Evolutionary conservation across 805 yeast genomes (phyloP).

Genomic region (Ogataea minuta): DNA sequence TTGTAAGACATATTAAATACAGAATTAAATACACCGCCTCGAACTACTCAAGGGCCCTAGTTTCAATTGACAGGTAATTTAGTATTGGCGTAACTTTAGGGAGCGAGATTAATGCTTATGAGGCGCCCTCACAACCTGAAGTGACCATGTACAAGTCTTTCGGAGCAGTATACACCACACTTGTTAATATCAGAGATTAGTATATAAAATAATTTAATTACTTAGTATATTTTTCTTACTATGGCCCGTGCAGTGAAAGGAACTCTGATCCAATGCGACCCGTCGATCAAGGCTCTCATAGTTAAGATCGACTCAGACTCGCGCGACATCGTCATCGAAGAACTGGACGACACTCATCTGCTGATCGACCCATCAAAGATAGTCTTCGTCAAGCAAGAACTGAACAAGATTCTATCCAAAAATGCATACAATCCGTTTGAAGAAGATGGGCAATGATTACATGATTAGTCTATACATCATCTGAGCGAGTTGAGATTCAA

Average conservation of each 20-base stretch:
- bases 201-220: not conserved
- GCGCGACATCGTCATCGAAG: conserved; percentile 71
- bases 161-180: too few relatives aligned
- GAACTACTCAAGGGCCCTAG: not conserved
- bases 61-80: too few relatives aligned
- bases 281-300: conserved; percentile 85
- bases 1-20: conserved; percentile 9
- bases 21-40: not conserved
- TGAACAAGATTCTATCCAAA: conserved; percentile 71
- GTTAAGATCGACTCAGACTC: conserved; percentile 73
- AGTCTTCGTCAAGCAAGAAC: conserved; percentile 70
- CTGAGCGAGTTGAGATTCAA: conserved; percentile 18
- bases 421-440: conserved; percentile 67
- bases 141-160: too few relatives aligned
- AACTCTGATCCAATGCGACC: conserved; percentile 68
- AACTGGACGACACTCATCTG: conserved; percentile 88
- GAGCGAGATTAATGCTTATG: too few relatives aligned
- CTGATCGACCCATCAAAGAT: conserved; percentile 78
- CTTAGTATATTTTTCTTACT: not conserved
- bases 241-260: conserved; percentile 60
- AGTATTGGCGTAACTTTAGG: too few relatives aligned
- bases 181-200: too few relatives aligned
- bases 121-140: too few relatives aligned
- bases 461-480: conserved; percentile 1
- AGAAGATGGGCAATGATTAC: conserved; percentile 43